Conservation (phyloP, 2,329 filamentous ascomycete species). For the Coniochaeta sp. region DNA sequence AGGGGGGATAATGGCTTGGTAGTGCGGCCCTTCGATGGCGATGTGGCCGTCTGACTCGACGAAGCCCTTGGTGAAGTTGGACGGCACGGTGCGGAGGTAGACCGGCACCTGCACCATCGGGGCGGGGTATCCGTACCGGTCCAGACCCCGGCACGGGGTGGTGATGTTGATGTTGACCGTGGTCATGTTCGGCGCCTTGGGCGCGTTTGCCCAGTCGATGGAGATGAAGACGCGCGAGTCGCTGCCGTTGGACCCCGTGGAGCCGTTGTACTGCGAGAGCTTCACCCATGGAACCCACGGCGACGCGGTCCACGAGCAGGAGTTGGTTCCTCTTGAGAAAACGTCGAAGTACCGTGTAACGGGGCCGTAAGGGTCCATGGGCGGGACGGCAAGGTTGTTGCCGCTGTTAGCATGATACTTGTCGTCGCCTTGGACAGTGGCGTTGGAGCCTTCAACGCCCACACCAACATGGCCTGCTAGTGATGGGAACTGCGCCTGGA, state of each 20-base stretch:
- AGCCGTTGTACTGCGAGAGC: slow-evolving; percentile 41
- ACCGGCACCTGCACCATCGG: slow-evolving; percentile 49
- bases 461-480: slow-evolving; percentile 58
- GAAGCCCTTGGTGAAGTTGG: slow-evolving; percentile 49
- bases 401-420: slow-evolving; percentile 49
- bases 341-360: slow-evolving; percentile 54
- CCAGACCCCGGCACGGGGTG: slow-evolving; percentile 34
- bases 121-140: slow-evolving; percentile 29
- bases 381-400: slow-evolving; percentile 44
- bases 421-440: slow-evolving; percentile 61
- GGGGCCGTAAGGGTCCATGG: slow-evolving; percentile 52
- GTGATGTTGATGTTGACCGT: slow-evolving; percentile 44
- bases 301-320: slow-evolving; percentile 45
- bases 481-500: slow-evolving; percentile 48
- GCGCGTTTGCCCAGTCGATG: slow-evolving; percentile 44
- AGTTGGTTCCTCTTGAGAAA: slow-evolving; percentile 48
- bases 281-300: slow-evolving; percentile 41
- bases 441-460: slow-evolving; percentile 57
- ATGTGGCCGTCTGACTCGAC: slow-evolving; percentile 54
- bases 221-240: slow-evolving; percentile 47
- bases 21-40: slow-evolving; percentile 47
- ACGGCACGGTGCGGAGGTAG: slow-evolving; percentile 37
- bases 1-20: slow-evolving; percentile 30
- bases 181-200: slow-evolving; percentile 27
- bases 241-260: slow-evolving; percentile 36